Percentiles rank a stretch among this genome's conserved stretches.
phyloP scores from a whole-genome alignment of 129 eudicot genomes.

The Saussurea involucrata region DNA sequence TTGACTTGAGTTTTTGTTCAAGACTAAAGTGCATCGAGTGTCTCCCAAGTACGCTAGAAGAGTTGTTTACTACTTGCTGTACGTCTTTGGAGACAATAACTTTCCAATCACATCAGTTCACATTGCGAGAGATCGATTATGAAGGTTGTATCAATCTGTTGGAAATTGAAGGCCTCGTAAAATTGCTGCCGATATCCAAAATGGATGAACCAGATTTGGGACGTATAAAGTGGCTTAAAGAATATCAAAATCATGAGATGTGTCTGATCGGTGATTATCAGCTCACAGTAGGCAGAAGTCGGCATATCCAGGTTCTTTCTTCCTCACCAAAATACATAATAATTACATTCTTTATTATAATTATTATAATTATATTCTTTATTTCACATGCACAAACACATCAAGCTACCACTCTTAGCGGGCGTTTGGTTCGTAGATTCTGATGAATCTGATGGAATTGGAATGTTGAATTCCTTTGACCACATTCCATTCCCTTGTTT shows the following conservation, averaged over 20 bases:
- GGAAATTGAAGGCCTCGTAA: background rate
- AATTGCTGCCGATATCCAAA: background rate
- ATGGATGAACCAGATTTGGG: background rate
- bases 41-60: conserved; percentile 20
- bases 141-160: background rate
- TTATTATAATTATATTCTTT: too few species aligned
- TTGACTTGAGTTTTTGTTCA: conserved; percentile 11
- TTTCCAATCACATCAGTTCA: background rate
- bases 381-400: background rate
- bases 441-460: too few species aligned
- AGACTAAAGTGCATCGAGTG: background rate
- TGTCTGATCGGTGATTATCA: background rate
- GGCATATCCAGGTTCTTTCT: background rate
- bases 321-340: background rate
- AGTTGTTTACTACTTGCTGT: conserved; percentile 5
- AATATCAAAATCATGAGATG: background rate
- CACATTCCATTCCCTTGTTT: too few species aligned
- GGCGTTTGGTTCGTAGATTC: too few species aligned
- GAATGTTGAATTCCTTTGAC: too few species aligned
- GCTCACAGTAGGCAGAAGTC: background rate
- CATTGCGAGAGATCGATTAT: background rate
- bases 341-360: too few species aligned
- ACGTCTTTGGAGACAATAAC: background rate
- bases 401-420: background rate
- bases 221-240: background rate